Evolutionary conservation across 2,329 filamentous ascomycete genomes (phyloP).

Genomic region (Dactylellina sp.): DNA sequence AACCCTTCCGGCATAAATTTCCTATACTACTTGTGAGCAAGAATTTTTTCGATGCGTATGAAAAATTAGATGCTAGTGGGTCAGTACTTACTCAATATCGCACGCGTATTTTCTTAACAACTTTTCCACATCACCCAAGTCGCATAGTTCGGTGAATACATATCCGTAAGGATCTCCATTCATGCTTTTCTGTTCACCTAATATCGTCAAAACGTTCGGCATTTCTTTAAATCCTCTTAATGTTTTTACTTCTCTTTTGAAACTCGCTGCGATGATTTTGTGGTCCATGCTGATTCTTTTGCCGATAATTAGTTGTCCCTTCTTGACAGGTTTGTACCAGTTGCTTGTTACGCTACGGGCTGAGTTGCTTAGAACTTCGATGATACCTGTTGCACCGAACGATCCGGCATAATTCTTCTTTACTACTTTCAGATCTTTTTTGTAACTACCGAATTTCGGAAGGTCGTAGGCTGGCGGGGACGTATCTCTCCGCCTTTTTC

Average conservation of each 20-base stretch:
- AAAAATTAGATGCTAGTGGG: too few relatives aligned
- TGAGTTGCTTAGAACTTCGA: slow-evolving; percentile 10
- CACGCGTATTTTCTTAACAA: slow-evolving; percentile 2
- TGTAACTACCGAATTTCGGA: not conserved
- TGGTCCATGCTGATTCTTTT: slow-evolving; percentile 29
- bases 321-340: slow-evolving; percentile 4
- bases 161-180: slow-evolving; percentile 22
- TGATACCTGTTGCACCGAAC: slow-evolving; percentile 30
- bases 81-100: not conserved
- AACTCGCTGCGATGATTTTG: not conserved
- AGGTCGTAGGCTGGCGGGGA: slow-evolving; percentile 23
- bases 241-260: slow-evolving; percentile 12
- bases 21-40: not conserved
- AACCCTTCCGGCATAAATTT: slow-evolving; percentile 39
- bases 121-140: slow-evolving; percentile 26
- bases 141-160: slow-evolving; percentile 37
- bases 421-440: slow-evolving; percentile 1
- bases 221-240: not conserved
- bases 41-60: too few relatives aligned
- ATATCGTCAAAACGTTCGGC: slow-evolving; percentile 6
- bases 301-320: slow-evolving; percentile 17
- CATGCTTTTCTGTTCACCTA: slow-evolving; percentile 11
- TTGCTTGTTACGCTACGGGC: not conserved
- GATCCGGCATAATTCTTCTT: slow-evolving; percentile 20
- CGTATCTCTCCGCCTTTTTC: not conserved